Conservation (phyloP, 768 basidiomycete genomes). For the Podaxis rugospora region DNA sequence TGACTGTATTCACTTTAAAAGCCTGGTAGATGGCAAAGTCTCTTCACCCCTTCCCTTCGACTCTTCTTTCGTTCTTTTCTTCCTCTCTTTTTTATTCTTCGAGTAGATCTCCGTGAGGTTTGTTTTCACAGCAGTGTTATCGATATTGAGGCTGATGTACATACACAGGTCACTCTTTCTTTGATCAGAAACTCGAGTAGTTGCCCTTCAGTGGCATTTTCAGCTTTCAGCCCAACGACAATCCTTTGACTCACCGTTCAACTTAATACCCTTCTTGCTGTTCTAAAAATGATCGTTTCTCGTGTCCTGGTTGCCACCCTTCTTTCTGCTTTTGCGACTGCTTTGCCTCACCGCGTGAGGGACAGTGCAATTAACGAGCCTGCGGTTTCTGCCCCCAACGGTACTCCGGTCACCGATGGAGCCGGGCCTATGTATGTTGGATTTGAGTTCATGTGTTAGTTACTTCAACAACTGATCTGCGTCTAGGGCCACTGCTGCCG, state of each 20-base stretch:
- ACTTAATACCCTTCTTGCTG: constrained; percentile 38
- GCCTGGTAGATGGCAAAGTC: not conserved
- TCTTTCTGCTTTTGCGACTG: constrained; percentile 47
- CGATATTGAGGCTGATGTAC: constrained; percentile 4
- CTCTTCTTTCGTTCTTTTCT: constrained; percentile 33
- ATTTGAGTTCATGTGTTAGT: not conserved
- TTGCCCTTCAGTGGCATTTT: constrained; percentile 62
- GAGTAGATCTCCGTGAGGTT: constrained; percentile 64
- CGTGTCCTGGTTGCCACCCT: constrained; percentile 51
- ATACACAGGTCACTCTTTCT: constrained; percentile 54
- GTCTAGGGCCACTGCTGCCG: not conserved
- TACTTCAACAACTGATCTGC: not conserved
- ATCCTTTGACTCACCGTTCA: constrained; percentile 35
- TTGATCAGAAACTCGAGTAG: constrained; percentile 59
- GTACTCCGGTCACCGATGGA: constrained; percentile 38
- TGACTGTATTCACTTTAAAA: constrained; percentile 21
- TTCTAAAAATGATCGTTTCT: constrained; percentile 57
- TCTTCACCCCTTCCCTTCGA: constrained; percentile 19
- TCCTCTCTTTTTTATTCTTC: constrained; percentile 38
- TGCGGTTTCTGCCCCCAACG: constrained; percentile 45
- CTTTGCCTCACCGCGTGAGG: constrained; percentile 41
- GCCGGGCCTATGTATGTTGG: constrained; percentile 31
- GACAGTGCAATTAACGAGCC: constrained; percentile 31
- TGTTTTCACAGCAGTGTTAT: constrained; percentile 15
- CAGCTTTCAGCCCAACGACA: constrained; percentile 39